Evolutionary conservation across 2,329 filamentous ascomycete genomes (phyloP), one percentile per base, ranked within the genome.

Genomic region (Biscogniauxia marginata): DNA sequence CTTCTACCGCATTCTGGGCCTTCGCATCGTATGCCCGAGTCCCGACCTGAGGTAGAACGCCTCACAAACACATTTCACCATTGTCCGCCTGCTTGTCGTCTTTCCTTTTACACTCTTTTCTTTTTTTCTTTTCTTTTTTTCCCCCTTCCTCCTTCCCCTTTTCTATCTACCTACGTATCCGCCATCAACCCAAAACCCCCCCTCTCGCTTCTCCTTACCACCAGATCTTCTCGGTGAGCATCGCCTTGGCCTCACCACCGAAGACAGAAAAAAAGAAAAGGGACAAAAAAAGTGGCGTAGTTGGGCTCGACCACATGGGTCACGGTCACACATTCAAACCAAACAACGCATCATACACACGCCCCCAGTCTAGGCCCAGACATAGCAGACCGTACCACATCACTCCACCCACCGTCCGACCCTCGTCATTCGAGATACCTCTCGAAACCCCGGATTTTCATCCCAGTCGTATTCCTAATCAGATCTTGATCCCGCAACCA

Each of bases 261-360:
- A 39, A 39, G n/a, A 39, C 13, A 39, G 7, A 39, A 39, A 6
- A 16, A n/a, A n/a, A 39, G 9, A 6, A 39, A 39, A 39, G n/a
- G 23, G 18, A 54, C 34, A n/a, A 50, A 1, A 7, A 20, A 55
- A 55, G 53, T 55, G 48, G 53, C 48, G 47, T 47, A 51, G 53
- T 48, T 55, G 48, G 46, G 47, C n/a, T 50, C 19, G 30, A 16
- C 30, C 30, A 39, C 13, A 39, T 39, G 30, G 30, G 30, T 39
- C 30, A 39, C 30, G 30, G 30, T 39, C 30, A 39, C 30, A 39
- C 30, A 39, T 39, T 39, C 13, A 39, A 16, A 39, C 30, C 13
- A 39, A 39, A 39, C 30, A 39, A 39, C 30, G n/a, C 30, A 39
- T 39, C 30, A n/a, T 39, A 39, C 30, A 39, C 30, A 39, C 30